These are phyloP conservation scores for Glycine tomentella DNA, from an alignment of 306 rosid species.

Conservation along the genomic window DNA sequence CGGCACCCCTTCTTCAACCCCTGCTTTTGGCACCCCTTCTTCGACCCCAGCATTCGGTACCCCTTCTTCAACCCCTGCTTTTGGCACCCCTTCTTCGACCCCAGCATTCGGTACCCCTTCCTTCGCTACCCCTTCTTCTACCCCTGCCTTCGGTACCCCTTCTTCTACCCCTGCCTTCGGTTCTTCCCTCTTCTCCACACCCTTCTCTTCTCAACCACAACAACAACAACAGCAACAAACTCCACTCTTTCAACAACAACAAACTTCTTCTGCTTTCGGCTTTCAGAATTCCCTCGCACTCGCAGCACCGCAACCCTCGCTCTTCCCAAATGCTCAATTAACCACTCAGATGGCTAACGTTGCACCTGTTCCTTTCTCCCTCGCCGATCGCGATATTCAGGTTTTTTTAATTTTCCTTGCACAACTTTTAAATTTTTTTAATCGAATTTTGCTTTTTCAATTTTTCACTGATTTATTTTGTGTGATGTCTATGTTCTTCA, in stretches of 20 bases:
- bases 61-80: slow-evolving; percentile 43
- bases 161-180: slow-evolving; percentile 56
- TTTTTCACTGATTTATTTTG: not conserved
- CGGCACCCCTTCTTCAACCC: slow-evolving; percentile 45
- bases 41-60: slow-evolving; percentile 40
- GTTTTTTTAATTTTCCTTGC: slow-evolving; percentile 40
- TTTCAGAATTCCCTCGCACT: slow-evolving; percentile 61
- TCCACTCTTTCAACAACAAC: slow-evolving; percentile 59
- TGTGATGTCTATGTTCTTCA: slow-evolving; percentile 13
- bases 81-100: slow-evolving; percentile 29
- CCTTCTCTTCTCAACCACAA: slow-evolving; percentile 68
- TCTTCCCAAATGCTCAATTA: slow-evolving; percentile 66
- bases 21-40: slow-evolving; percentile 47
- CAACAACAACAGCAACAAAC: slow-evolving; percentile 60
- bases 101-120: slow-evolving; percentile 21
- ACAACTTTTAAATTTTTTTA: not conserved
- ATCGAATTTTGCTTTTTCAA: not conserved
- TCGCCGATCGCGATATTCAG: slow-evolving; percentile 92
- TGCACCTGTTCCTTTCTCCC: slow-evolving; percentile 85
- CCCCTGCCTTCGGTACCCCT: slow-evolving; percentile 51
- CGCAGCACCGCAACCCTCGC: slow-evolving; percentile 58
- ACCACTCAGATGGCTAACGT: slow-evolving; percentile 90
- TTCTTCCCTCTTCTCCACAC: slow-evolving; percentile 56
- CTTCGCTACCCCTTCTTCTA: slow-evolving; percentile 39
- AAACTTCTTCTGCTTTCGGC: slow-evolving; percentile 62